Evolutionary conservation across 768 basidiomycete genomes (phyloP), one percentile per base, ranked within the genome.

Genomic region (Kwoniella europaea): DNA sequence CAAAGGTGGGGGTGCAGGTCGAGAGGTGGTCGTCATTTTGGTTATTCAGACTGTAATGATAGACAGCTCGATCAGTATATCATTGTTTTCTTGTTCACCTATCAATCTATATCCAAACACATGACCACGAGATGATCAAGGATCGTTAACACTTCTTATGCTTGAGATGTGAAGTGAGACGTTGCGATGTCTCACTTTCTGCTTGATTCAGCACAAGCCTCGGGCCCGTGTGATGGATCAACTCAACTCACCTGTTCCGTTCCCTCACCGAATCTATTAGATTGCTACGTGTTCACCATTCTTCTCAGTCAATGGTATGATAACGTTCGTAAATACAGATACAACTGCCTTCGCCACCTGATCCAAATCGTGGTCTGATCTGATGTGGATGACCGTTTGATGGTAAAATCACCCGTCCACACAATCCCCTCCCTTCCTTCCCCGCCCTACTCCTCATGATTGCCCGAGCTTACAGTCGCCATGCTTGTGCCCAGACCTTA

Each of bases 1-100:
- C 6, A 76, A 43, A 27, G 74, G 65, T 10, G 75, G 56, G 4
- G 46, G 64, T 22, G 70, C 24, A 12, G 61, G 61, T 29, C 62
- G 62, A 52, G 69, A 35, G 50, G 67, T 69, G 44, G 65, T 76
- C 59, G 61, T 63, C 52, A 61, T 68, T 3, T 10, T 63, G 50
- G 12, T 10, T 15, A 2, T 10, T 55, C n/a, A n/a, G 3, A 2
- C 20, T 10, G 5, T 55, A n/a, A 55, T 24, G 20, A 24, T 10
- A 55, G 24, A n/a, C 20, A 24, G 18, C 24, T 24, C 18, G 46
- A 50, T 50, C 18, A 50, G 46, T 50, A 50, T 18, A 50, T 50
- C 16, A 46, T 10, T 16, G 12, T 46, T 46, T 2, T 46, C 44
- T 10, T 12, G 44, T 16, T 12, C 6, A 46, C 2, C 44, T 3